Base-by-base conservation (phyloP, 495 filamentous ascomycete species). In the Penicillium herquei region DNA sequence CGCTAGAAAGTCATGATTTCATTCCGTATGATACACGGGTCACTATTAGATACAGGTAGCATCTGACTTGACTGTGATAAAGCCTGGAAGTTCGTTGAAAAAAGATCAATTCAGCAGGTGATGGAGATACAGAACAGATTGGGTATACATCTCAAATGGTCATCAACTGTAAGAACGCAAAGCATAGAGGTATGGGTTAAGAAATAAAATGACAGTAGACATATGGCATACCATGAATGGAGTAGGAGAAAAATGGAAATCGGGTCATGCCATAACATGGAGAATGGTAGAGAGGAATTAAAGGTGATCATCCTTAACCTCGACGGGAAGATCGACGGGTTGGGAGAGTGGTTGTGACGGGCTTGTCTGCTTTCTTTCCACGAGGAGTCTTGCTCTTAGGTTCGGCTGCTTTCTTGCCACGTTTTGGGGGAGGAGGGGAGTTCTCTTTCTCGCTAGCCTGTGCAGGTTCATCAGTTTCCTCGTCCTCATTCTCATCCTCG, bases 271-370 rank as follows among this genome's bases (percentile, higher is more conserved):
- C 17, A 51, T 31, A 16, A 44, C 44, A 46, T 53, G 48, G 17
- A 40, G 26, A 52, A 26, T 26, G 37, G 21, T 26, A 14, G 37
- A 48, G 39, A 49, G 46, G 43, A 42, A 50, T 47, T 21, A 43
- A 14, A 26, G 41, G 8, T 37, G 46, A 32, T 39, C 17, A 42
- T 42, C 7, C 46, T 68, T 54, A 75, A 58, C 68, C 63, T 34
- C 74, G 64, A 57, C 72, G 70, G 44, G 70, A 72, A 7, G 73
- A 74, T 40, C 73, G 70, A 33, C 75, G 66, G 2, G 71, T 70
- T n/a, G 73, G 73, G 42, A 74, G 49, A 31, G 64, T 64, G 4
- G 67, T 60, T 39, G 61, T 67, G 11, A 48, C 51, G 7, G 63
- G 55, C 46, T 14, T 54, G 39, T 40, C 42, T 51, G 40, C 52